These are phyloP conservation scores for Lotus japonicus DNA, from an alignment of 306 rosid species.

Conservation along the genomic window DNA sequence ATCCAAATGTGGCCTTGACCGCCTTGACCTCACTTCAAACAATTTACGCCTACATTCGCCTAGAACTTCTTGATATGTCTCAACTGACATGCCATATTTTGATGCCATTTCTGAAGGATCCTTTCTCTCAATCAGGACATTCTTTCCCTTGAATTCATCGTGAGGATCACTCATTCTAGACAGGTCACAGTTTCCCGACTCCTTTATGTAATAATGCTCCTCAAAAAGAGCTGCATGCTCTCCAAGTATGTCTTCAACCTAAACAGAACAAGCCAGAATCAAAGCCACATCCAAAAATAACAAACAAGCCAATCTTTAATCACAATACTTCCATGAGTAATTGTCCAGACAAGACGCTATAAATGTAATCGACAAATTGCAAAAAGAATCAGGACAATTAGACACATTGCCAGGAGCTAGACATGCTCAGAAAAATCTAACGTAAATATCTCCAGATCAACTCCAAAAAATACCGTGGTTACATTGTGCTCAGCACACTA, in stretches of 20 bases:
- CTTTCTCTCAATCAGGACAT: constrained; percentile 75
- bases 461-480: not conserved
- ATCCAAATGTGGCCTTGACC: constrained; percentile 89
- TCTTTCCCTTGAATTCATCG: constrained; percentile 70
- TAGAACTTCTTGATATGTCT: constrained; percentile 57
- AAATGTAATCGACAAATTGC: not conserved
- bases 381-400: not conserved
- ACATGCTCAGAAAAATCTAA: not conserved
- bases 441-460: not conserved
- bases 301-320: not conserved
- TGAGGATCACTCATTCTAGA: constrained; percentile 91
- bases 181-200: constrained; percentile 74
- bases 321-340: not conserved
- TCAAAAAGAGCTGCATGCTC: constrained; percentile 71
- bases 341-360: not conserved
- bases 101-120: constrained; percentile 55
- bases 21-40: constrained; percentile 61
- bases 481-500: not conserved
- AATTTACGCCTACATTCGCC: constrained; percentile 73
- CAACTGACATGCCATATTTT: constrained; percentile 54
- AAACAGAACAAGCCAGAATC: constrained; percentile 20
- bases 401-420: not conserved
- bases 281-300: not conserved
- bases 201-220: constrained; percentile 72
- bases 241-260: constrained; percentile 80